Evolutionary conservation across 2,329 filamentous ascomycete genomes (phyloP).

Genomic region (Hymenoscyphus fructigenus): DNA sequence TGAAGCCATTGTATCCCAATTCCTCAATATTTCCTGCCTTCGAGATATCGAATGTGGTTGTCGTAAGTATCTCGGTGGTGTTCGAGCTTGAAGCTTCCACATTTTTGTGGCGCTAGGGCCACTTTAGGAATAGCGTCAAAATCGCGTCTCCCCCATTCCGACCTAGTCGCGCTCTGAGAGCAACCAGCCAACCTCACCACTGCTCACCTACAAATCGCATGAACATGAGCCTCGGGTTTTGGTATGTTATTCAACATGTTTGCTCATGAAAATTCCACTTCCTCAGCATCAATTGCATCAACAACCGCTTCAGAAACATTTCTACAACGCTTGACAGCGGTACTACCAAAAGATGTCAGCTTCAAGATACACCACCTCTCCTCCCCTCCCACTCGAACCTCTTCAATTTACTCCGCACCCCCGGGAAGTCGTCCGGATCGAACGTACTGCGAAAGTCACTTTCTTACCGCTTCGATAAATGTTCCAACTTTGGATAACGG

Average conservation of each 20-base stretch:
- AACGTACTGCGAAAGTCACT: slow-evolving; percentile 88
- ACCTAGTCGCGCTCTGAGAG: slow-evolving; percentile 2
- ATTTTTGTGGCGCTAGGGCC: slow-evolving; percentile 16
- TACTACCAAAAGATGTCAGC: slow-evolving; percentile 52
- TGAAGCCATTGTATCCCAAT: slow-evolving; percentile 44
- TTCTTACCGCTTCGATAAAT: slow-evolving; percentile 57
- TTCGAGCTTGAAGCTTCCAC: slow-evolving; percentile 2
- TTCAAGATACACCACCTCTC: slow-evolving; percentile 85
- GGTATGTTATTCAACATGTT: slow-evolving; percentile 34
- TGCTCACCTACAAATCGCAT: slow-evolving; percentile 3
- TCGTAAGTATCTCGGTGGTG: not conserved
- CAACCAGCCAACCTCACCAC: slow-evolving; percentile 3
- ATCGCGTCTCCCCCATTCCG: slow-evolving; percentile 17
- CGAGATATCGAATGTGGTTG: slow-evolving; percentile 5
- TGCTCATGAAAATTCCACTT: slow-evolving; percentile 25
- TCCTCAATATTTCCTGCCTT: slow-evolving; percentile 3
- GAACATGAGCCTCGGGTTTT: slow-evolving; percentile 25
- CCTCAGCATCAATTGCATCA: slow-evolving; percentile 21
- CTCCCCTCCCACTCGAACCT: slow-evolving; percentile 72
- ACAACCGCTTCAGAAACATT: slow-evolving; percentile 28
- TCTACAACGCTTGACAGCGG: slow-evolving; percentile 30
- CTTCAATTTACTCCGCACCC: slow-evolving; percentile 76
- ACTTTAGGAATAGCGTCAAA: not conserved
- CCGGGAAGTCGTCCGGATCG: slow-evolving; percentile 69
- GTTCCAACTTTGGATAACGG: slow-evolving; percentile 24